Conservation (phyloP, 2,329 filamentous ascomycete species). For the Calonectria honghensis region DNA sequence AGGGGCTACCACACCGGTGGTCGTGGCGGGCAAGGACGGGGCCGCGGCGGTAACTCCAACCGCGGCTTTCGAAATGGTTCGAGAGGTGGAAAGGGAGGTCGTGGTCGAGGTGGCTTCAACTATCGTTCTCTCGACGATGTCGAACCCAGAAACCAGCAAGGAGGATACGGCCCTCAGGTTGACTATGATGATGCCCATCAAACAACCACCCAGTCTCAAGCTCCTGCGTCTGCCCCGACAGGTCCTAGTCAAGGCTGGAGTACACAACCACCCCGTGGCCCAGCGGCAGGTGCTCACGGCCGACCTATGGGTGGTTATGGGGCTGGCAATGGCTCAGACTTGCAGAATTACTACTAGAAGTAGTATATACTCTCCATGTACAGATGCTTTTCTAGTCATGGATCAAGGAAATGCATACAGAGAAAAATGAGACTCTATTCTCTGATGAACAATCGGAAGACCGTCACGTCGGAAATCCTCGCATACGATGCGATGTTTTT, state of each 20-base stretch:
- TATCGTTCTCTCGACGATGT: slow-evolving; percentile 83
- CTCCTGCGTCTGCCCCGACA: slow-evolving; percentile 47
- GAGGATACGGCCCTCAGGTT: slow-evolving; percentile 64
- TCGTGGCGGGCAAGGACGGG: slow-evolving; percentile 61
- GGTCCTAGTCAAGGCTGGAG: slow-evolving; percentile 51
- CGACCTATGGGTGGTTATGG: slow-evolving; percentile 51
- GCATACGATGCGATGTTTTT: slow-evolving; percentile 19
- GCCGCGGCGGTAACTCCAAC: slow-evolving; percentile 60
- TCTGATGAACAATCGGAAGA: neutral
- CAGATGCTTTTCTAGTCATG: neutral
- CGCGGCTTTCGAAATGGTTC: slow-evolving; percentile 63
- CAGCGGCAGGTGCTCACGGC: slow-evolving; percentile 47
- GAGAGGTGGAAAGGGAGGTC: slow-evolving; percentile 64
- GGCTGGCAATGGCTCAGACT: slow-evolving; percentile 49
- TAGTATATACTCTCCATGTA: slow-evolving; percentile 36
- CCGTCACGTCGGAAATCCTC: neutral
- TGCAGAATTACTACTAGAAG: slow-evolving; percentile 56
- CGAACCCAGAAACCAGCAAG: slow-evolving; percentile 67
- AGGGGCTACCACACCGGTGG: slow-evolving; percentile 66
- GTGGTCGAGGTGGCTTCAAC: slow-evolving; percentile 68
- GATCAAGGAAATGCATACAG: neutral
- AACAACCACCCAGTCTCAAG: slow-evolving; percentile 51
- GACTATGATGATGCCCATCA: slow-evolving; percentile 68
- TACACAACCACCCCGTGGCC: slow-evolving; percentile 50
- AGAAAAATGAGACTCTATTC: neutral